phyloP scores from a whole-genome alignment of 2,329 filamentous ascomycete species.

The Chrysoporthe puriensis region DNA sequence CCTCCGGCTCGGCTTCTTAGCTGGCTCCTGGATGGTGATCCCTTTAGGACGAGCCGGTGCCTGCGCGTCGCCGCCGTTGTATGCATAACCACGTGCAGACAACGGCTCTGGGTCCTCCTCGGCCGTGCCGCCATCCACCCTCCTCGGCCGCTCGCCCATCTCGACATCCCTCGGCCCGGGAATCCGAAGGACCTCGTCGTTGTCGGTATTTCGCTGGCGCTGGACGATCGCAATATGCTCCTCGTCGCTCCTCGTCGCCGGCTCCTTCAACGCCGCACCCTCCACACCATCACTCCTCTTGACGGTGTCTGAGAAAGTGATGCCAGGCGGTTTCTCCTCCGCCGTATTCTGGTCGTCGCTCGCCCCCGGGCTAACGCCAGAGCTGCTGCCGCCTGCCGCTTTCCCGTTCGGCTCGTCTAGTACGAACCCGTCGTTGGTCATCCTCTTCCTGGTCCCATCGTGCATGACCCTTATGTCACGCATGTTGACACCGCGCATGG shows the following conservation, averaged over 20 bases:
- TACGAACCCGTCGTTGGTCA: constrained; percentile 65
- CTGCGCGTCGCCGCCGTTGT: constrained; percentile 25
- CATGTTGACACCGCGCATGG: constrained; percentile 67
- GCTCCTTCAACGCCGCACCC: constrained; percentile 50
- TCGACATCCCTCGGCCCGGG: constrained; percentile 92
- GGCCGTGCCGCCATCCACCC: constrained; percentile 44
- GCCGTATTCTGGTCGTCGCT: constrained; percentile 24
- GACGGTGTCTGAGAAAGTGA: constrained; percentile 72
- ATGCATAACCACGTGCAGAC: neutral
- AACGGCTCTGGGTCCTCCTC: constrained; percentile 37
- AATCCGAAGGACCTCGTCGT: constrained; percentile 79
- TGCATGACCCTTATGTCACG: constrained; percentile 70
- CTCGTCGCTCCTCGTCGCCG: constrained; percentile 62
- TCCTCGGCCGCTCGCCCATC: constrained; percentile 71
- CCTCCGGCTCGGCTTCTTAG: constrained; percentile 45
- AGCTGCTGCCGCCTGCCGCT: constrained; percentile 32
- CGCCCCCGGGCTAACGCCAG: constrained; percentile 19
- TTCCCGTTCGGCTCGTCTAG: constrained; percentile 43
- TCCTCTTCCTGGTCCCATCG: constrained; percentile 55
- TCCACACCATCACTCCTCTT: constrained; percentile 60
- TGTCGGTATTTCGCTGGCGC: constrained; percentile 74
- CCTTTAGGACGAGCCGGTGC: constrained; percentile 33
- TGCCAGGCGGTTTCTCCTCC: constrained; percentile 47
- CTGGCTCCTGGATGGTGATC: constrained; percentile 70
- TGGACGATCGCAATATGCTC: constrained; percentile 89